Conservation (phyloP, 768 basidiomycete species). For the Nevesoporus exiguus region DNA sequence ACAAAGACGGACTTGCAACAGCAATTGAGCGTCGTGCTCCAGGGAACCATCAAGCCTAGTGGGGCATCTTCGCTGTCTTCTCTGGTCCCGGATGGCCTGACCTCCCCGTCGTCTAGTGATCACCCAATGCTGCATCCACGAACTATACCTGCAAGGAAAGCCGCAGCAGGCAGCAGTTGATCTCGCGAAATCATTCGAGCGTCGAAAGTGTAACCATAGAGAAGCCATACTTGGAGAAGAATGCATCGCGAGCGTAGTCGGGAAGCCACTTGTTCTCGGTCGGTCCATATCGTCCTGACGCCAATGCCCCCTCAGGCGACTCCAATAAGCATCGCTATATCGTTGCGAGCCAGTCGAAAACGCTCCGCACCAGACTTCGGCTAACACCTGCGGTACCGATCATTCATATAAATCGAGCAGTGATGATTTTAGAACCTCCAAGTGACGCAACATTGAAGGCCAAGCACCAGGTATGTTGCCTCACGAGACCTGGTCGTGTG, state of each 20-base stretch:
- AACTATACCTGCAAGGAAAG: slow-evolving; percentile 83
- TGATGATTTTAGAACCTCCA: slow-evolving; percentile 90
- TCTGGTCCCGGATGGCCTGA: slow-evolving; percentile 23
- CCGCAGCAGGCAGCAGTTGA: slow-evolving; percentile 73
- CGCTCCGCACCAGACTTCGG: slow-evolving; percentile 68
- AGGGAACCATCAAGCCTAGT: slow-evolving; percentile 92
- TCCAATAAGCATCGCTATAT: slow-evolving; percentile 93
- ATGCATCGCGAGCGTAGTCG: slow-evolving; percentile 78
- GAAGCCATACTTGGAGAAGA: slow-evolving; percentile 83
- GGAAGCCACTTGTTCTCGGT: slow-evolving; percentile 36
- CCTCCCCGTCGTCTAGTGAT: slow-evolving; percentile 77
- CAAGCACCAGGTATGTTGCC: slow-evolving; percentile 55
- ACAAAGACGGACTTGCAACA: slow-evolving; percentile 75
- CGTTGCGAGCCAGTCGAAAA: slow-evolving; percentile 76
- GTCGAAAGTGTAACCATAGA: slow-evolving; percentile 91
- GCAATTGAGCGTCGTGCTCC: slow-evolving; percentile 72
- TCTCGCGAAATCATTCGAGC: slow-evolving; percentile 89
- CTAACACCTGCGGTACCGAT: slow-evolving; percentile 82
- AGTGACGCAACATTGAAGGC: slow-evolving; percentile 68
- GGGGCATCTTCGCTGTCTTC: slow-evolving; percentile 31
- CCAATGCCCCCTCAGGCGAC: slow-evolving; percentile 45
- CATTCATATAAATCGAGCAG: slow-evolving; percentile 86
- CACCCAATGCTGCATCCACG: slow-evolving; percentile 95
- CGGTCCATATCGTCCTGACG: slow-evolving; percentile 6
- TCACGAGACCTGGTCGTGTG: background rate